These are phyloP conservation scores for Durusdinium trenchii DNA, from an alignment of 73 alveolate genomes.

Conservation along the genomic window DNA sequence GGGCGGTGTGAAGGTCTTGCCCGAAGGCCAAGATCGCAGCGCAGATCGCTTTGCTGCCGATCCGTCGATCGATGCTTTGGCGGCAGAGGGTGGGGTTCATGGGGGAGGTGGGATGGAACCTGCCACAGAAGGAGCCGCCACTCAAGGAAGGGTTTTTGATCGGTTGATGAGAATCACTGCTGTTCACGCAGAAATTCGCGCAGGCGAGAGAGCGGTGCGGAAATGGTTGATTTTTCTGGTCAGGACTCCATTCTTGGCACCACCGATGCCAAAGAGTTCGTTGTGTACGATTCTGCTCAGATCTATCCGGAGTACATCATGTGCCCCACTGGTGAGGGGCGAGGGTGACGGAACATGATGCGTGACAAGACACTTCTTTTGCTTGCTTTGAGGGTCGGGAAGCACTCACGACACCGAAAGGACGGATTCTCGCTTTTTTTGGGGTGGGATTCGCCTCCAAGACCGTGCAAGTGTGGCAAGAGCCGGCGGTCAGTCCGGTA, in stretches of 20 bases:
- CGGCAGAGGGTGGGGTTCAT: not conserved
- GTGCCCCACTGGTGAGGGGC: not conserved
- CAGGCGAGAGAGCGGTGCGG: too few species aligned
- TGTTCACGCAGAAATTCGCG: too few species aligned
- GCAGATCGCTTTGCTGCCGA: conserved; percentile 74
- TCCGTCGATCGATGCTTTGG: conserved; percentile 21
- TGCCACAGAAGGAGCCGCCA: too few species aligned
- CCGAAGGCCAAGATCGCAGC: conserved; percentile 60
- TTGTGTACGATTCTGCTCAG: conserved; percentile 77
- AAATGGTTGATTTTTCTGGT: too few species aligned
- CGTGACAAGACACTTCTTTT: not conserved
- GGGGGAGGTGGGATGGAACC: not conserved
- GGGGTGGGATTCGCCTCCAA: not conserved
- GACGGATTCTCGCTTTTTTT: not conserved
- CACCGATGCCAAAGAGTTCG: conserved; percentile 69
- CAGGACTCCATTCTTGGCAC: conserved; percentile 68
- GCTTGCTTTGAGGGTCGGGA: too few species aligned
- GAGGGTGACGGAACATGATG: not conserved
- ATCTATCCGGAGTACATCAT: conserved; percentile 82
- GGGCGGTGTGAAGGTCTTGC: conserved; percentile 59
- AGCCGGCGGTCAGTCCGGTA: not conserved
- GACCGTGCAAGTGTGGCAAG: not conserved
- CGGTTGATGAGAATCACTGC: too few species aligned
- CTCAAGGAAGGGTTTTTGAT: too few species aligned
- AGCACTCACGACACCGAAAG: too few species aligned